These are phyloP conservation scores for Alternaria brassicae DNA, from an alignment of 2,329 filamentous ascomycete genomes.

Conservation along the genomic window DNA sequence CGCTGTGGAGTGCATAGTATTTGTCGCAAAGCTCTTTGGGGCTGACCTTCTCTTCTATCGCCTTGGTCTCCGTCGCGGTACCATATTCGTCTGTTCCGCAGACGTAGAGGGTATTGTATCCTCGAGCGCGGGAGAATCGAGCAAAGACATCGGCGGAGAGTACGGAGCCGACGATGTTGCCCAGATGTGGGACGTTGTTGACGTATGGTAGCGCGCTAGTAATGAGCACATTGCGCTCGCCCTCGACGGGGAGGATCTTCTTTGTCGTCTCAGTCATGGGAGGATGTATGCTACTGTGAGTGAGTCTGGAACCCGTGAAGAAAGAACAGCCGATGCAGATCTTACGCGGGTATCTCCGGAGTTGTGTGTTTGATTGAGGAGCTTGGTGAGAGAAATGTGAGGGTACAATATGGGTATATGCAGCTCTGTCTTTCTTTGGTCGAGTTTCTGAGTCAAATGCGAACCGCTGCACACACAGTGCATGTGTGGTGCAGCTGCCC, in stretches of 20 bases:
- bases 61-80: slow-evolving; percentile 94
- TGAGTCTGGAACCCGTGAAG: not conserved
- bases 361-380: not conserved
- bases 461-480: slow-evolving; percentile 16
- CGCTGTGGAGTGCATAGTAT: slow-evolving; percentile 88
- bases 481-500: slow-evolving; percentile 26
- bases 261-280: slow-evolving; percentile 46
- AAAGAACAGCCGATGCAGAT: rapidly evolving
- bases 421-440: slow-evolving; percentile 13
- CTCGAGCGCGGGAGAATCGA: slow-evolving; percentile 78
- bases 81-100: slow-evolving; percentile 95
- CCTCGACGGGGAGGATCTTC: slow-evolving; percentile 57
- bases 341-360: not conserved
- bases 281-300: slow-evolving; percentile 3
- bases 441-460: slow-evolving; percentile 34
- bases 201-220: slow-evolving; percentile 92
- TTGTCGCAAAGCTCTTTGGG: slow-evolving; percentile 88
- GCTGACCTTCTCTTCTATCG: slow-evolving; percentile 83
- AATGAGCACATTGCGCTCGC: slow-evolving; percentile 85
- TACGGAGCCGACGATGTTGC: slow-evolving; percentile 59
- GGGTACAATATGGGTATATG: not conserved
- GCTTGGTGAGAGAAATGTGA: not conserved
- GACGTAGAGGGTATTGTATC: slow-evolving; percentile 80
- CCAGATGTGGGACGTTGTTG: slow-evolving; percentile 77
- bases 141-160: slow-evolving; percentile 84